A percentile compares a stretch with the other conserved stretches of the same genome.
Evolutionary conservation across 805 yeast genomes (phyloP).

Genomic region (Metschnikowia corniflorae): DNA sequence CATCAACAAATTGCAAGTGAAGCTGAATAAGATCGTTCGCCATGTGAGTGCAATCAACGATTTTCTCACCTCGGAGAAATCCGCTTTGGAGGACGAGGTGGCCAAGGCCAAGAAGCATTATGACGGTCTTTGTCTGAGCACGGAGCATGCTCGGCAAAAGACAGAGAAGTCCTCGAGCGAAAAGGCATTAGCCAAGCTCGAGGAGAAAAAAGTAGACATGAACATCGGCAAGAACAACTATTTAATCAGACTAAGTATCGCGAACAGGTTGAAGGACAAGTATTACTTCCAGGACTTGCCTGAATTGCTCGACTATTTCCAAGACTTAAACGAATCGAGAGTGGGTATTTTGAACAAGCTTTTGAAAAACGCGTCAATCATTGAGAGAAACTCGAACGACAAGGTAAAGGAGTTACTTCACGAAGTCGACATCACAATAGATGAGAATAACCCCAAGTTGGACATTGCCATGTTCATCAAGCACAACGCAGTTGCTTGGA

Average conservation of each 20-base stretch:
- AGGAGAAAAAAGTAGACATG: conserved; percentile 75
- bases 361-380: conserved; percentile 54
- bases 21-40: conserved; percentile 51
- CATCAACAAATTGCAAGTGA: conserved; percentile 48
- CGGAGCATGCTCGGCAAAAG: conserved; percentile 78
- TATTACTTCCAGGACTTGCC: conserved; percentile 91
- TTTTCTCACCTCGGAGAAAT: conserved; percentile 46
- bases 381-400: conserved; percentile 52
- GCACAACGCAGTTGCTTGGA: conserved; percentile 75
- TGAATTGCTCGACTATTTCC: conserved; percentile 78
- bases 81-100: conserved; percentile 53
- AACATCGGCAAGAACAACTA: conserved; percentile 82
- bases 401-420: conserved; percentile 49
- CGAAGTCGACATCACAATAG: conserved; percentile 52
- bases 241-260: conserved; percentile 72
- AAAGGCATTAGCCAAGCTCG: conserved; percentile 50
- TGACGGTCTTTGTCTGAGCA: conserved; percentile 72
- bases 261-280: conserved; percentile 90
- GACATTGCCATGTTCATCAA: conserved; percentile 91
- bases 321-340: conserved; percentile 77
- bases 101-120: conserved; percentile 69
- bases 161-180: conserved; percentile 53
- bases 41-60: conserved; percentile 59
- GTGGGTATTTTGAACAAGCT: conserved; percentile 68
- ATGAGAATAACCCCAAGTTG: conserved; percentile 65